Evolutionary conservation across 305 asterid genomes (phyloP).

Genomic region (Ajuga reptans): DNA sequence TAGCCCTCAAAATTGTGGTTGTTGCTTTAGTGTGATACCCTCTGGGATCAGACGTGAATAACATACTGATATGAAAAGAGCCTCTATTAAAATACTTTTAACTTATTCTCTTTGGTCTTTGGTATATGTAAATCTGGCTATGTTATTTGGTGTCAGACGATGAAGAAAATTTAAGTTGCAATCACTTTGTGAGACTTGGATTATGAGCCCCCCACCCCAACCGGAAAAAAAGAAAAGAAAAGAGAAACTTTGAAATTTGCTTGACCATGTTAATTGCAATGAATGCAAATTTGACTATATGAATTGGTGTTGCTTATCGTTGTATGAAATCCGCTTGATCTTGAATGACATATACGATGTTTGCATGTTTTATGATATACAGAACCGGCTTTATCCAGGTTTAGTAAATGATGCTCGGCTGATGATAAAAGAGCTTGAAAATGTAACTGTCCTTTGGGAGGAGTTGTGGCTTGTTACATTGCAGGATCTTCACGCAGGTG

Average conservation of each 20-base stretch:
- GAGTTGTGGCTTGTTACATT: conserved; percentile 98
- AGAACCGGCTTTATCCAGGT: conserved; percentile 79
- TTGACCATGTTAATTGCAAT: background rate
- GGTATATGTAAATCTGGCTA: conserved; percentile 13
- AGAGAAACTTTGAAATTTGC: background rate
- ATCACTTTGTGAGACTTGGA: background rate
- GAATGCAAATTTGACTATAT: background rate
- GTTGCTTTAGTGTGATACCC: conserved; percentile 20
- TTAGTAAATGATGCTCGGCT: conserved; percentile 87
- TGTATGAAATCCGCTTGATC: background rate
- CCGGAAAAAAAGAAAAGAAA: too few species aligned
- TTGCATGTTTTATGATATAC: conserved; percentile 32
- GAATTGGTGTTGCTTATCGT: conserved; percentile 1
- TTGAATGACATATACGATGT: background rate
- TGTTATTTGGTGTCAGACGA: background rate
- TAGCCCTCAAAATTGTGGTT: conserved; percentile 12
- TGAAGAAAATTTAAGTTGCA: background rate
- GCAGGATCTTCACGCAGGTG: conserved; percentile 99
- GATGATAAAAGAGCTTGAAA: conserved; percentile 92
- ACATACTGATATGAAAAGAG: background rate
- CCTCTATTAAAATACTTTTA: background rate
- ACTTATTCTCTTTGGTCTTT: background rate
- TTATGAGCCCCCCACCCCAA: background rate
- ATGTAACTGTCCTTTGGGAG: conserved; percentile 97
- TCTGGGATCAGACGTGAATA: conserved; percentile 10